Evolutionary conservation across 129 eudicot genomes (phyloP), one percentile per base, ranked within the genome.

Genomic region (Oenanthe sinensis): DNA sequence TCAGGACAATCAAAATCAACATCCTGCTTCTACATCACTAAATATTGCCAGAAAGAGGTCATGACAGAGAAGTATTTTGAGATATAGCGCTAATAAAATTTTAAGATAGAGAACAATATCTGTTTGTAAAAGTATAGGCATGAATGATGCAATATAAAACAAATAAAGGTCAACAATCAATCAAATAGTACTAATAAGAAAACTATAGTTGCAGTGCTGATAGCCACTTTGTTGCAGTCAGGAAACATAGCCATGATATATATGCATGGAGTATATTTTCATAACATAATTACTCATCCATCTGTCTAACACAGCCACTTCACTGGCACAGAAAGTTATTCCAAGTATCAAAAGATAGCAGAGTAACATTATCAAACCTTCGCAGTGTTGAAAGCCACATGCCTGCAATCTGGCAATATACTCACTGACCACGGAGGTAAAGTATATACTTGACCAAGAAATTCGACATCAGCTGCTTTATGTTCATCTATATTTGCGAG

Each of bases 361-460:
- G 74, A 92, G 36, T 33, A 96, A 96, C 65, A 80, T 28, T 79
- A 47, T 55, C 85, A 77, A 82, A 95, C 99, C 99, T 95, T 86
- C 28, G 99, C 99, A 74, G 96, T 91, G 87, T 90, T 95, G 73
- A 87, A 91, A 62, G 87, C 94, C 62, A 78, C 67, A 79, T 86
- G 90, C 82, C 75, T 84, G 94, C 99, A 95, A 87, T 95, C 97
- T 79, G 99, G 97, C 75, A 92, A 83, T 76, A 95, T 92, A 79
- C 96, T 95, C 83, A 95, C 99, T 2, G 99, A 95, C 99, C 99
- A 95, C 13, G 99, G 97, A 67, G 96, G 97, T 80, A 95, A 86
- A 72, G 89, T 88, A 80, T 91, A 95, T 48, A 79, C 74, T 52
- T 81, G 91, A 78, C 93, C 97, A 55, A 45, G 88, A 81, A 95